Evolutionary conservation across 139 green algal genomes (phyloP).

Genomic region (Tetradesmus obliquus): DNA sequence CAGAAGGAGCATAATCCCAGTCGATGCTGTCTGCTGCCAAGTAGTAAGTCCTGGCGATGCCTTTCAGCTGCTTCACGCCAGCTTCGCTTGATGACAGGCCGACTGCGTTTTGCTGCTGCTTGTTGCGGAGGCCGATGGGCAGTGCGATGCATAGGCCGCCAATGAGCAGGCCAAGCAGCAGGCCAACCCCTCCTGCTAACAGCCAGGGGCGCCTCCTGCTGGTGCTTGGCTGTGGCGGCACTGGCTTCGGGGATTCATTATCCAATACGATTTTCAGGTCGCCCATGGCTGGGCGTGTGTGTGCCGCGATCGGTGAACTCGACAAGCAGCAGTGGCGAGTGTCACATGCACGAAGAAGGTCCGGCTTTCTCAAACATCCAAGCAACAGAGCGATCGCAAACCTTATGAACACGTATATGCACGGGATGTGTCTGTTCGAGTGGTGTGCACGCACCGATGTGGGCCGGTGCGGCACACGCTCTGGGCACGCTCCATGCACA

Average conservation of each 20-base stretch:
- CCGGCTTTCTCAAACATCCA: no score
- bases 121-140: not conserved
- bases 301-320: not conserved
- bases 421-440: no score
- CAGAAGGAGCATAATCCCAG: conserved; percentile 67
- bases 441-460: no score
- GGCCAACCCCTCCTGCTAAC: not conserved
- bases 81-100: not conserved
- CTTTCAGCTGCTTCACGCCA: not conserved
- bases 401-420: no score
- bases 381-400: no score
- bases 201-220: not conserved
- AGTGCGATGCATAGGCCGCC: conserved; percentile 32
- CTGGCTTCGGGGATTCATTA: not conserved
- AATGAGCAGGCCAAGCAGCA: not conserved
- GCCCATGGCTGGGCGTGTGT: conserved; percentile 10
- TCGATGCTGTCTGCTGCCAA: conserved; percentile 56
- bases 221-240: not conserved
- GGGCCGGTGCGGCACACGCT: no score
- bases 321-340: not conserved
- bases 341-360: not conserved
- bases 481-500: no score
- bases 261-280: not conserved
- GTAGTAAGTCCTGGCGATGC: conserved; percentile 52
- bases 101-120: not conserved